A percentile compares a stretch with the other conserved stretches of the same genome.
Conservation (phyloP, 2,329 filamentous ascomycete genomes). For the Ceratocystis ficicola region DNA sequence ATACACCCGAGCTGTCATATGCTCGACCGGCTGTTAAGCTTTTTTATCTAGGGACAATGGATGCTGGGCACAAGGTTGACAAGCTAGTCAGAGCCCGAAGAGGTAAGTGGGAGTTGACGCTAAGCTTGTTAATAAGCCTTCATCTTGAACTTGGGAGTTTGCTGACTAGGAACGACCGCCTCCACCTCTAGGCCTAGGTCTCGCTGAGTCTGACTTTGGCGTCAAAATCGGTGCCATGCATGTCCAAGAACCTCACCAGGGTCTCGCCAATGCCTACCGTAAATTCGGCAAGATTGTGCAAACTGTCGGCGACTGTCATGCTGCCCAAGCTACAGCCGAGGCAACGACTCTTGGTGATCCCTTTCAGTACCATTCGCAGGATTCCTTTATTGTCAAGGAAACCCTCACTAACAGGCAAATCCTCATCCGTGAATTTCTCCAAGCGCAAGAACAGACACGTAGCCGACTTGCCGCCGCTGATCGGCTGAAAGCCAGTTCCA, state of each 20-base stretch:
- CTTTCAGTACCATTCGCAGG: constrained; percentile 85
- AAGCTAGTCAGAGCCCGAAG: constrained; percentile 81
- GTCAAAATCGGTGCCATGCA: constrained; percentile 79
- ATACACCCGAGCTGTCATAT: constrained; percentile 85
- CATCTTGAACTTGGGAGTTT: too few relatives aligned
- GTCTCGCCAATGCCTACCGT: constrained; percentile 78
- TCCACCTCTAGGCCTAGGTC: constrained; percentile 62
- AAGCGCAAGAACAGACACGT: constrained; percentile 75
- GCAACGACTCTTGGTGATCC: constrained; percentile 90
- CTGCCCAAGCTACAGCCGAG: constrained; percentile 90
- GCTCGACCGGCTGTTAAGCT: constrained; percentile 85
- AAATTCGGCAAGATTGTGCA: constrained; percentile 92
- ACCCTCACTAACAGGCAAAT: constrained; percentile 96
- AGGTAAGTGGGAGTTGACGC: constrained; percentile 45
- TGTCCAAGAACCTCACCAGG: constrained; percentile 79
- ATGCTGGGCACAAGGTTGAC: constrained; percentile 93
- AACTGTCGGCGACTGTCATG: constrained; percentile 86
- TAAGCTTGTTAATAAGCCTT: background rate
- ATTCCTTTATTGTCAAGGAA: constrained; percentile 96
- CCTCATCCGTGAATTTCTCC: constrained; percentile 78
- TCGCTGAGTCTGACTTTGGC: constrained; percentile 86
- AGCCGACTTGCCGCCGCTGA: constrained; percentile 78
- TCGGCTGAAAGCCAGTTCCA: constrained; percentile 73
- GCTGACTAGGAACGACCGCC: constrained; percentile 22
- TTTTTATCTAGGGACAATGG: constrained; percentile 92